Conservation (phyloP, 495 filamentous ascomycete genomes). For the Oidiodendron maius region DNA sequence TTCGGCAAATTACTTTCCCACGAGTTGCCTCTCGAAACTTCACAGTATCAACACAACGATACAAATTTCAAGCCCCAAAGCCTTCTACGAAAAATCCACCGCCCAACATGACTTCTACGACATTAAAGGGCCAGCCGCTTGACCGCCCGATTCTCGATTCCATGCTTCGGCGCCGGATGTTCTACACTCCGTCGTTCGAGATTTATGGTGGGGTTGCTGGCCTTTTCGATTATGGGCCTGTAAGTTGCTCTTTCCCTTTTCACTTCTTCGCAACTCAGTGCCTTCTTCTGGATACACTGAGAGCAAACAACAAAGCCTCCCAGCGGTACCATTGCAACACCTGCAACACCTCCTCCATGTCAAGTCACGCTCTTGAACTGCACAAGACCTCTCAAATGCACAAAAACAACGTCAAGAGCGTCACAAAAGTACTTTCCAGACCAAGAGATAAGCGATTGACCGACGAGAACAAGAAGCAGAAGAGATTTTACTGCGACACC, state of each 20-base stretch:
- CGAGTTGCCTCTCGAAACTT: slow-evolving; percentile 17
- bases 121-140: slow-evolving; percentile 82
- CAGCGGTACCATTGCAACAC: too few relatives aligned
- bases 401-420: too few relatives aligned
- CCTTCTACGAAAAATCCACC: slow-evolving; percentile 1
- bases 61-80: slow-evolving; percentile 22
- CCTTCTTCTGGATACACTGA: not conserved
- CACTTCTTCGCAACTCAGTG: not conserved
- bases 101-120: slow-evolving; percentile 40
- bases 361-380: too few relatives aligned
- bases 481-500: too few relatives aligned
- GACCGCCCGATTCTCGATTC: slow-evolving; percentile 76
- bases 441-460: too few relatives aligned
- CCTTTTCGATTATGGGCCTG: slow-evolving; percentile 81
- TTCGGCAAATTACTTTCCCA: slow-evolving; percentile 7
- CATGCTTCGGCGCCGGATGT: slow-evolving; percentile 78
- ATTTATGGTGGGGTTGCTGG: slow-evolving; percentile 85
- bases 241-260: slow-evolving; percentile 23
- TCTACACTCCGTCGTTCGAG: slow-evolving; percentile 94
- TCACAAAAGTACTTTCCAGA: too few relatives aligned
- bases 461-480: too few relatives aligned
- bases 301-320: too few relatives aligned
- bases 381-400: too few relatives aligned
- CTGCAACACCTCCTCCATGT: too few relatives aligned
- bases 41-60: slow-evolving; percentile 13